phyloP scores from a whole-genome alignment of 192 early-diverging fungal species.

The Rhizophagus sp. region DNA sequence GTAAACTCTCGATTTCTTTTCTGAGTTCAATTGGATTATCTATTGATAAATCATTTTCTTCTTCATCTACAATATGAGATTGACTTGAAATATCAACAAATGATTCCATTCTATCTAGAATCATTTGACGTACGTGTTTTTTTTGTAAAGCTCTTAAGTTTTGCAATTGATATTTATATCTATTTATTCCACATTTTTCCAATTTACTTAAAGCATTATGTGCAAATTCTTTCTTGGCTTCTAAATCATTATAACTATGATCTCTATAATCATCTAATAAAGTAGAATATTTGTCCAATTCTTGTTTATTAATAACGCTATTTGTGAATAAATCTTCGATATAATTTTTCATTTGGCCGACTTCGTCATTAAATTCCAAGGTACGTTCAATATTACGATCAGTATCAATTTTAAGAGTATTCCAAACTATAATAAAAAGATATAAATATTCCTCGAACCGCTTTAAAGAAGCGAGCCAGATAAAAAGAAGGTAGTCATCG shows the following conservation, averaged over 20 bases:
- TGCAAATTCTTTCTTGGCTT: background rate
- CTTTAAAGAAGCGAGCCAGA: background rate
- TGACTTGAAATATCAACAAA: background rate
- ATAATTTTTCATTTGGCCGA: background rate
- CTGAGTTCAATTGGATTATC: too few relatives aligned
- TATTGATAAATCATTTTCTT: background rate
- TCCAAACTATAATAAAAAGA: background rate
- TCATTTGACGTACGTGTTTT: background rate
- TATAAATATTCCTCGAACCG: background rate
- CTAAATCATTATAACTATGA: background rate
- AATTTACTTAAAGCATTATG: background rate
- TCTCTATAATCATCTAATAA: background rate
- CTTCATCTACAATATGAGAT: background rate
- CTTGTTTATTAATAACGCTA: background rate
- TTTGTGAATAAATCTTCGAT: background rate
- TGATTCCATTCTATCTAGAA: background rate
- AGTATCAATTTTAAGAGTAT: background rate
- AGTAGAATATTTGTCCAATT: background rate
- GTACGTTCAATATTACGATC: too few relatives aligned
- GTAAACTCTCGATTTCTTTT: background rate
- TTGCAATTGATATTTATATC: background rate
- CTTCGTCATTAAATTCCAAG: too few relatives aligned
- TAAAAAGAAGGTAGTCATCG: background rate
- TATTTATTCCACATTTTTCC: background rate
- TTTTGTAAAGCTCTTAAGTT: background rate